Evolutionary conservation across 139 green algal species (phyloP).

Genomic region (Bryopsis sp.): DNA sequence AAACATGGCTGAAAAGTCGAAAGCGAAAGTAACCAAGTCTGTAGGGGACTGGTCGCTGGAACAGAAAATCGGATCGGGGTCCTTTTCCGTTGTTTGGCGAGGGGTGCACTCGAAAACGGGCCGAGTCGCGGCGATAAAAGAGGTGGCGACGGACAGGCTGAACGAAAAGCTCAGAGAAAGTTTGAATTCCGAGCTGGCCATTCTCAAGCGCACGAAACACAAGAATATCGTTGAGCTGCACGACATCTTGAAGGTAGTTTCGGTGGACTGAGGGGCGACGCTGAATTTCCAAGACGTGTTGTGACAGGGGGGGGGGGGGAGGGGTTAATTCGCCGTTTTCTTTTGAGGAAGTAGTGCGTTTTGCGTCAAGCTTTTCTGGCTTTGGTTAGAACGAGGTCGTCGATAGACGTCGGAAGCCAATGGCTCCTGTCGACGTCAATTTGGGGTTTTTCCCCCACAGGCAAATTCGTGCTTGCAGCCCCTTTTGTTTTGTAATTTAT

Average conservation of each 20-base stretch:
- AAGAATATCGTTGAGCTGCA: conserved; percentile 44
- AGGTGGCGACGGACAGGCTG: conserved; percentile 37
- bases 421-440: no score
- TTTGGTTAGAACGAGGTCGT: no score
- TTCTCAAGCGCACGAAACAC: conserved; percentile 31
- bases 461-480: no score
- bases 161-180: conserved; percentile 38
- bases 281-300: no score
- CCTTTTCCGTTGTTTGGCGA: conserved; percentile 49
- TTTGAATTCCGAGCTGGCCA: conserved; percentile 40
- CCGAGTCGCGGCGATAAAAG: conserved; percentile 43
- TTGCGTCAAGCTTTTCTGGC: no score
- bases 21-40: not conserved
- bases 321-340: no score
- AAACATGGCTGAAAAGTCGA: not conserved
- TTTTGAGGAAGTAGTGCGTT: no score
- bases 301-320: not conserved
- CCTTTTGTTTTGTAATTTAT: no score
- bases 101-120: conserved; percentile 22
- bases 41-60: conserved; percentile 34
- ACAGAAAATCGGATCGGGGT: conserved; percentile 37
- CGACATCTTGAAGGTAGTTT: conserved; percentile 35
- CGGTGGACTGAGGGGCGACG: no score
- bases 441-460: no score
- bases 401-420: no score